These are phyloP conservation scores for Allodekkera sacchari DNA, from an alignment of 805 yeast genomes.

Conservation along the genomic window DNA sequence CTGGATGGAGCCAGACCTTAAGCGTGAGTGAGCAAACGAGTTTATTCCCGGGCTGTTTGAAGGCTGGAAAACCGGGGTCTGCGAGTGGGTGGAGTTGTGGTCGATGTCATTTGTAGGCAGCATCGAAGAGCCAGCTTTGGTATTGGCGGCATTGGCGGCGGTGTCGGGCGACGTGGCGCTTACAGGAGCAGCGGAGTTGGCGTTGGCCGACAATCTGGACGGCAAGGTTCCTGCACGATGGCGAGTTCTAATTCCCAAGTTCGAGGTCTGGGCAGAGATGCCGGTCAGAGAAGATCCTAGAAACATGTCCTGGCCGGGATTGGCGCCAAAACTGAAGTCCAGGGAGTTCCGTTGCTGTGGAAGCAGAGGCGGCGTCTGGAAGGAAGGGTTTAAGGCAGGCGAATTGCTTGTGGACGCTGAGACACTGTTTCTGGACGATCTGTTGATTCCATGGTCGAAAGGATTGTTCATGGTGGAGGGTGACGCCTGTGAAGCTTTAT, in stretches of 20 bases:
- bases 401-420: too few species aligned
- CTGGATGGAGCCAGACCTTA: constrained; percentile 49
- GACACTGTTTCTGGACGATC: too few species aligned
- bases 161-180: background rate
- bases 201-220: constrained; percentile 36
- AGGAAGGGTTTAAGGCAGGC: too few species aligned
- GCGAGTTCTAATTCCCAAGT: constrained; percentile 38
- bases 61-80: constrained; percentile 4
- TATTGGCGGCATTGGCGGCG: constrained; percentile 1
- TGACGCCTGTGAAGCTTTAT: too few species aligned
- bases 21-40: constrained; percentile 26
- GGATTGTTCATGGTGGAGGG: too few species aligned
- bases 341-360: too few species aligned
- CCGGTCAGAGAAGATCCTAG: constrained; percentile 1
- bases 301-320: too few species aligned
- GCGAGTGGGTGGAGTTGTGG: constrained; percentile 1
- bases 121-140: background rate
- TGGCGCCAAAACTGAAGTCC: too few species aligned
- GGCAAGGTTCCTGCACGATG: constrained; percentile 79
- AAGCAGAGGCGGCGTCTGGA: too few species aligned
- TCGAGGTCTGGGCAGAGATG: background rate
- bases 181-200: constrained; percentile 5
- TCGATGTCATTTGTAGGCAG: too few species aligned
- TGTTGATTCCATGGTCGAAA: too few species aligned
- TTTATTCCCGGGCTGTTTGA: constrained; percentile 11